Evolutionary conservation across 805 yeast species (phyloP).

Genomic region (Candida insectorum): DNA sequence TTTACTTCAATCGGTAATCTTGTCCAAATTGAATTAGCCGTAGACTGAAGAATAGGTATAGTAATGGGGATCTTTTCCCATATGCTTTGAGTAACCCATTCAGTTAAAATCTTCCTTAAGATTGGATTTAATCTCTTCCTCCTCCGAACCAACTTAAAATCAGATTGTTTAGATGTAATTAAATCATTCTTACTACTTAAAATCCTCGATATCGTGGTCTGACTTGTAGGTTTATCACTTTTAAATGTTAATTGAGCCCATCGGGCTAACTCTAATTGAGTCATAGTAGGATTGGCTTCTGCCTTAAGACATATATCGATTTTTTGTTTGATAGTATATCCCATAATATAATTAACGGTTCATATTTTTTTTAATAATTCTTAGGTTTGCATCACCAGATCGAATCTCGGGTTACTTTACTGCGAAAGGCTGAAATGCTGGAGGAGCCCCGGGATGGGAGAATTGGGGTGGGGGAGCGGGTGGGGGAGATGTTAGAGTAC

Average conservation of each 20-base stretch:
- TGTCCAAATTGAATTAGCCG: conserved; percentile 64
- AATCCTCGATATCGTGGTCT: conserved; percentile 63
- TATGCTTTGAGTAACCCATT: conserved; percentile 64
- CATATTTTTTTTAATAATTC: conserved; percentile 2
- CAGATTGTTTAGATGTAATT: conserved; percentile 48
- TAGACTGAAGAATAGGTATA: conserved; percentile 58
- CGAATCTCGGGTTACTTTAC: neutral
- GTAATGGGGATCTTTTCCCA: conserved; percentile 68
- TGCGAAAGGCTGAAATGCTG: conserved; percentile 2
- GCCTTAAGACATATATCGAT: conserved; percentile 66
- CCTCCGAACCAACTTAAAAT: conserved; percentile 48
- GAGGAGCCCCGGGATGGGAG: neutral
- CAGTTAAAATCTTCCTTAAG: conserved; percentile 57
- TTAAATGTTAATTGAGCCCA: conserved; percentile 62
- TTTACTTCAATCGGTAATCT: conserved; percentile 50
- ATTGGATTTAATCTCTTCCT: conserved; percentile 54
- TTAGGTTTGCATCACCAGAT: conserved; percentile 6
- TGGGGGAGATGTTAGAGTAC: neutral
- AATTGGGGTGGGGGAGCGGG: conserved; percentile 2
- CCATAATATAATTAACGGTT: conserved; percentile 36
- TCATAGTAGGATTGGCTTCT: conserved; percentile 66
- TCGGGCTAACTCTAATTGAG: conserved; percentile 58
- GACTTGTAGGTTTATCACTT: conserved; percentile 55
- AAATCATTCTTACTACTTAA: conserved; percentile 54
- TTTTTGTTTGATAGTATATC: conserved; percentile 58